Evolutionary conservation across 345 rosid species (phyloP).

Genomic region (Eucalyptus caleyi): DNA sequence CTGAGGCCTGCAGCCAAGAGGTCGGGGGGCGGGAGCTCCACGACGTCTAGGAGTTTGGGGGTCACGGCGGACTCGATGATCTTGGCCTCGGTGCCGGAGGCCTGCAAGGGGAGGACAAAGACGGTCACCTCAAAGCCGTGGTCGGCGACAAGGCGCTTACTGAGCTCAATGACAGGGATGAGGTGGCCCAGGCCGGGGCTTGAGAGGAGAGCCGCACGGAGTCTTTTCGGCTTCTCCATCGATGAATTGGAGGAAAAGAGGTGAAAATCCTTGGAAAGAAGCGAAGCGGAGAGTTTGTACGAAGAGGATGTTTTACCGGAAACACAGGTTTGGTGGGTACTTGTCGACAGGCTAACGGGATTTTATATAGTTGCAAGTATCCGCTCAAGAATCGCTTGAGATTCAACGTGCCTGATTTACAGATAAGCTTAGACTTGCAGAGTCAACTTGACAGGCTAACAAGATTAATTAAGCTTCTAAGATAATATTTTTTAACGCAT

Average conservation of each 20-base stretch:
- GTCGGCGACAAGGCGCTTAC: slow-evolving; percentile 17
- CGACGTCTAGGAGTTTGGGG: slow-evolving; percentile 1
- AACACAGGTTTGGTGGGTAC: not conserved
- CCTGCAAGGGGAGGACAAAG: slow-evolving; percentile 4
- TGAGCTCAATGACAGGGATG: not conserved
- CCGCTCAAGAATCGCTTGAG: too few relatives aligned
- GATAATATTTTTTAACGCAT: too few relatives aligned
- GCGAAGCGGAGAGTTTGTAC: not conserved
- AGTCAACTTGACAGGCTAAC: slow-evolving; percentile 1
- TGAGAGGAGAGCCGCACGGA: not conserved
- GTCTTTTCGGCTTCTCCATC: not conserved
- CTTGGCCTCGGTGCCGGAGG: slow-evolving; percentile 11
- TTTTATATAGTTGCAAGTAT: not conserved
- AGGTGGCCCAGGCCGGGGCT: not conserved
- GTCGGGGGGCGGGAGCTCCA: slow-evolving; percentile 15
- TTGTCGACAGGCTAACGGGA: not conserved
- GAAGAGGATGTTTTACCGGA: not conserved
- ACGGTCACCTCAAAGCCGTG: slow-evolving; percentile 24
- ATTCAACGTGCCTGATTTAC: too few relatives aligned
- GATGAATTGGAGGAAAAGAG: not conserved
- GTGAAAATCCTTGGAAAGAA: not conserved
- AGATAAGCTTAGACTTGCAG: not conserved
- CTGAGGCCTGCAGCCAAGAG: slow-evolving; percentile 5
- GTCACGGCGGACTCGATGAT: not conserved
- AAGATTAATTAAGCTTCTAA: too few relatives aligned